Evolutionary conservation across 2,329 filamentous ascomycete species (phyloP).

Genomic region (Cercospora sp.): DNA sequence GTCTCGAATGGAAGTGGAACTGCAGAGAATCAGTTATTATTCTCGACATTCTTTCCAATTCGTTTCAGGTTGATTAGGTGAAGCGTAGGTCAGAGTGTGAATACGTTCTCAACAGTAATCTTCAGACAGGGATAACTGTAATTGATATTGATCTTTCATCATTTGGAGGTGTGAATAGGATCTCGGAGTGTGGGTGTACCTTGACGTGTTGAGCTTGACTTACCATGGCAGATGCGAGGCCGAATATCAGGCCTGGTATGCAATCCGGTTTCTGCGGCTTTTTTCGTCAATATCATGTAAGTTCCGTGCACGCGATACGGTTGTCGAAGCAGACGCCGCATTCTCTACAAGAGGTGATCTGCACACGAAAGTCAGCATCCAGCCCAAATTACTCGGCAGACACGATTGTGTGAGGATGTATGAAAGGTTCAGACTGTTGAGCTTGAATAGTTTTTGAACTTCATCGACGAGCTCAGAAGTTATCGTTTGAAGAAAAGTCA

Average conservation of each 20-base stretch:
- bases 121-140: slow-evolving; percentile 99
- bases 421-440: slow-evolving; percentile 53
- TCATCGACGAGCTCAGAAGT: slow-evolving; percentile 41
- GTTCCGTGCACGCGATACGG: not conserved
- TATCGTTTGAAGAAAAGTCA: slow-evolving; percentile 39
- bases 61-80: not conserved
- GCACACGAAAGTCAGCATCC: not conserved
- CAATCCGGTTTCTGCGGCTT: not conserved
- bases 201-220: not conserved
- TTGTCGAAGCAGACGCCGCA: not conserved
- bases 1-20: not conserved
- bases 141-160: slow-evolving; percentile 66
- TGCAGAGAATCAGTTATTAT: not conserved
- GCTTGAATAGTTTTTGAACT: slow-evolving; percentile 49
- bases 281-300: not conserved
- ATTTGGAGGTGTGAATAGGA: slow-evolving; percentile 48
- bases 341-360: not conserved
- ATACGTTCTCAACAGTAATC: slow-evolving; percentile 76
- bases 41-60: not conserved
- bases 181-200: not conserved
- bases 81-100: slow-evolving; percentile 71
- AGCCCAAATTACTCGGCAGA: not conserved
- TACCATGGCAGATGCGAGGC: not conserved
- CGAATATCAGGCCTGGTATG: not conserved
- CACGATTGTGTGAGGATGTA: not conserved